Evolutionary conservation across 1,284 basidiomycete genomes (phyloP), one percentile per base, ranked within the genome.

Genomic region (Exsudoporus floridanus): DNA sequence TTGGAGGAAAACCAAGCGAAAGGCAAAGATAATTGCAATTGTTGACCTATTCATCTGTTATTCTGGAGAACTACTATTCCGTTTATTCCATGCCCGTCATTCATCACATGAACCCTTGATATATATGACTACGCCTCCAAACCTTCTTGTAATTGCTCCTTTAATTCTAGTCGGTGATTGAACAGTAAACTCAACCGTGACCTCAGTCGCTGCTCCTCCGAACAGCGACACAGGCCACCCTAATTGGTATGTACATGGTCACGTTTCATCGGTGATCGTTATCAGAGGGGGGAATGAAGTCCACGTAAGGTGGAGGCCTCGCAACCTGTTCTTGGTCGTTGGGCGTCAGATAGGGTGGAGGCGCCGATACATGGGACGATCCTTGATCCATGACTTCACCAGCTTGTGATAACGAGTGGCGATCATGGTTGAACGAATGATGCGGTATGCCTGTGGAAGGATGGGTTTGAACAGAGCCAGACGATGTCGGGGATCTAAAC

Each of bases 11-110:
- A 80, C 63, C 74, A 79, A 52, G 67, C 75, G 31, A 86, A 84
- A 73, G 75, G 78, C 62, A 90, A 85, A 73, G 86, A 91, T 59
- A 86, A 82, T 38, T 94, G 91, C 77, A 90, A 85, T 71, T 93
- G 90, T 65, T 84, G 69, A 81, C 60, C 56, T 39, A 48, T 42
- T 18, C 46, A 33, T 50, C 40, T 53, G 41, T 56, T 46, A 52
- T 58, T 55, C 48, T 25, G 50, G 55, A 43, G 39, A 64, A 58
- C 46, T 50, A 54, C 61, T 50, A 53, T 49, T 54, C 55, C 50
- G 19, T 44, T 53, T 53, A 63, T 67, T 45, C 62, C 54, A 54
- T 51, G 60, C 28, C 12, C 12, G 27, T 27, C 6, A 60, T 55
- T 52, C 52, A 53, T 52, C 54, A 52, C 55, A 55, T 58, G 48